These are phyloP conservation scores for Amaranthus tricolor DNA, from an alignment of 179 eudicot genomes.

Conservation along the genomic window DNA sequence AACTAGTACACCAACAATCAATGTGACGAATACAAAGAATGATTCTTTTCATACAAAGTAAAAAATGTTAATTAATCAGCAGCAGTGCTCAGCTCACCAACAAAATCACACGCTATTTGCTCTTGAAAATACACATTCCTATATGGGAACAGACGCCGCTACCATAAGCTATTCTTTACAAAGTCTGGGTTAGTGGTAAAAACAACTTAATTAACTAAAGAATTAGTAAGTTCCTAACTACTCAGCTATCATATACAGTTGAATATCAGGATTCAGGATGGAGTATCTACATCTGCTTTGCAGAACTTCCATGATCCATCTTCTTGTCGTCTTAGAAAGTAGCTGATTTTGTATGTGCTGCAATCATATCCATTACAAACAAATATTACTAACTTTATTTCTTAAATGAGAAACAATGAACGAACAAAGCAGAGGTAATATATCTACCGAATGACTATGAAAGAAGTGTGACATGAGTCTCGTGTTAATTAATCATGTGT, in stretches of 20 bases:
- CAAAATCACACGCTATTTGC: neutral
- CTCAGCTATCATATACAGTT: slow-evolving; percentile 13
- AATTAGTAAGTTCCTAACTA: slow-evolving; percentile 26
- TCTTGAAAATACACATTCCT: slow-evolving; percentile 4
- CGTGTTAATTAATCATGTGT: too few relatives aligned
- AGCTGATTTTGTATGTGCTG: slow-evolving; percentile 80
- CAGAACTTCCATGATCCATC: slow-evolving; percentile 90
- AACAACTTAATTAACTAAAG: slow-evolving; percentile 20
- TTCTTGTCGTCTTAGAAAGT: slow-evolving; percentile 65
- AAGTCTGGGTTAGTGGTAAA: slow-evolving; percentile 30
- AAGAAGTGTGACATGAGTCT: too few relatives aligned
- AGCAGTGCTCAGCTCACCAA: slow-evolving; percentile 9
- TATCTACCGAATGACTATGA: too few relatives aligned
- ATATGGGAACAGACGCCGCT: slow-evolving; percentile 2
- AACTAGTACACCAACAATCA: neutral
- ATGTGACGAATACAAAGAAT: slow-evolving; percentile 14
- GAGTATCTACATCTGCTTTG: slow-evolving; percentile 59
- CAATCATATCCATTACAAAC: slow-evolving; percentile 22
- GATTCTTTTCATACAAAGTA: neutral
- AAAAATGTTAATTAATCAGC: slow-evolving; percentile 6
- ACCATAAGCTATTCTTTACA: slow-evolving; percentile 21
- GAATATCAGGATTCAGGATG: slow-evolving; percentile 43
- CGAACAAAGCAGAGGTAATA: neutral
- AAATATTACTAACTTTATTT: neutral
- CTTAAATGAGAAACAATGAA: neutral